Conservation (phyloP, 2,329 filamentous ascomycete genomes). For the Ophiostoma himal-ulmi region DNA sequence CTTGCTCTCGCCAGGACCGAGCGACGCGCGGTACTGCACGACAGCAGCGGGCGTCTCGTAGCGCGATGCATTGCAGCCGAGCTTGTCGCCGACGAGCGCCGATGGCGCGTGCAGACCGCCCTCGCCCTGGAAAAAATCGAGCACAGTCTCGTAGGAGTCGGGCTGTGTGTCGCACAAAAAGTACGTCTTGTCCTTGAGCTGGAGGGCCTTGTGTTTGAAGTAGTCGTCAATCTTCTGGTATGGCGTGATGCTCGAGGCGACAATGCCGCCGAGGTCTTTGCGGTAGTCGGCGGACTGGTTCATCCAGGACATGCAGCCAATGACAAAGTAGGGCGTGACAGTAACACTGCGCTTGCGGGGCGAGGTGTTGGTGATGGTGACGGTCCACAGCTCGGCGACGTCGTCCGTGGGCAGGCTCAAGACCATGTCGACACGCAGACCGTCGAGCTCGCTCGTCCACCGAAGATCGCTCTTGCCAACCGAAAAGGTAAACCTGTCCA, state of each 20-base stretch:
- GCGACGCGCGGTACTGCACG: neutral
- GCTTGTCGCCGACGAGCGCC: neutral
- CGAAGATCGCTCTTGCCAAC: constrained; percentile 43
- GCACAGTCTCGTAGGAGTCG: constrained; percentile 47
- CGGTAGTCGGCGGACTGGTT: constrained; percentile 52
- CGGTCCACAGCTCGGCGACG: constrained; percentile 51
- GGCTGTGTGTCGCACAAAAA: constrained; percentile 49
- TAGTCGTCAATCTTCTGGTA: constrained; percentile 54
- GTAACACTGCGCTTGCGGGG: constrained; percentile 42
- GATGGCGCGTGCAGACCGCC: constrained; percentile 45
- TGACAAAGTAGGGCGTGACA: constrained; percentile 52
- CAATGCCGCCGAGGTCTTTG: constrained; percentile 43
- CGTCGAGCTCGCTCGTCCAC: constrained; percentile 50
- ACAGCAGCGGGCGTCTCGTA: neutral
- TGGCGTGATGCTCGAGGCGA: constrained; percentile 49
- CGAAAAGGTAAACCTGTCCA: neutral
- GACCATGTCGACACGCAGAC: constrained; percentile 47
- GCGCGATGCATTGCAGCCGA: neutral
- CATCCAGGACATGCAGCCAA: constrained; percentile 60
- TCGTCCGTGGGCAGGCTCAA: constrained; percentile 48
- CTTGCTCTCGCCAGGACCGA: neutral
- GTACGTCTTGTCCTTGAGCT: constrained; percentile 52
- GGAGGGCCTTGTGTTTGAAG: constrained; percentile 51
- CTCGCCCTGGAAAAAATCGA: constrained; percentile 50
- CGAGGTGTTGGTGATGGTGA: constrained; percentile 47